Base-by-base conservation (phyloP, 306 rosid genomes). In the Nissolia schottii region DNA sequence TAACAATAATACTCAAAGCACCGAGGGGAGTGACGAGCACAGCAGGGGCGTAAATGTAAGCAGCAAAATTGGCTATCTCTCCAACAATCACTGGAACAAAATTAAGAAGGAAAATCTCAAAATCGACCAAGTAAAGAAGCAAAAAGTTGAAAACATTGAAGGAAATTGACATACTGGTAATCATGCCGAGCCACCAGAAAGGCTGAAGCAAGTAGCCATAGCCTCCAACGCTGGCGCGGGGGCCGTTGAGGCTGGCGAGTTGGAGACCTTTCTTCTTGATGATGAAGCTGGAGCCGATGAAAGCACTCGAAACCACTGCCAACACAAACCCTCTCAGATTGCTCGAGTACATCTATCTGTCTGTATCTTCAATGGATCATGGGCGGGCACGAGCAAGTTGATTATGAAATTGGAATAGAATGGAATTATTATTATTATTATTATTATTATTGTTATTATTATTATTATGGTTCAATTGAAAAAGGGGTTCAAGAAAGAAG, bases 151-250 rank as follows among this genome's bases (percentile, higher is more conserved):
- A n/a, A n/a, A n/a, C n/a, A n/a, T n/a, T n/a, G n/a, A n/a, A n/a
- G n/a, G n/a, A n/a, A n/a, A n/a, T n/a, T n/a, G n/a, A n/a, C n/a
- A n/a, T n/a, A 92, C 97, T 92, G 16, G 97, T 92, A 15, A 87
- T 16, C 97, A 92, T 92, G 79, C 97, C 97, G 20, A 92, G 58
- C 97, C 97, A 92, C 97, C 97, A 89, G 6, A 92, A 91, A 54
- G 97, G 96, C 60, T 92, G 87, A 2, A 81, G 78, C 61, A 92
- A 80, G 71, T 92, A 92, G 12, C 97, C 96, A 82, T 92, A 92
- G 48, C 97, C 97, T 19, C 97, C 97, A 15, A 79, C 86, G 81
- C 97, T 75, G 54, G 96, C 97, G 24, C 86, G 86, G 67, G 84
- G 56, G 57, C 96, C 96, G 29, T 67, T 85, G 40, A 60, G 77